Evolutionary conservation across 805 yeast genomes (phyloP).

Genomic region (Candida vaughaniae): DNA sequence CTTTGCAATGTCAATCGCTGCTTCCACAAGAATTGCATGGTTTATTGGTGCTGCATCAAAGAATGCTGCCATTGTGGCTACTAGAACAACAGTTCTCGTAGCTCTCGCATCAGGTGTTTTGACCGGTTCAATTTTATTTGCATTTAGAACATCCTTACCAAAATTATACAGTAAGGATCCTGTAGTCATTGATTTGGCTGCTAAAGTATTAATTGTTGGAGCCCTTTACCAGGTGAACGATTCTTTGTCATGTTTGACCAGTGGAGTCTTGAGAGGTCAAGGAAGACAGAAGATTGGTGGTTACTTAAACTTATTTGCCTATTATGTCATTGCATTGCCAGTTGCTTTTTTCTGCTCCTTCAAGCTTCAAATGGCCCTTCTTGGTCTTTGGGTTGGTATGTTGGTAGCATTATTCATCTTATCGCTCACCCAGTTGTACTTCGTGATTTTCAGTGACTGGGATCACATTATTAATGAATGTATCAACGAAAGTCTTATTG

Average conservation of each 20-base stretch:
- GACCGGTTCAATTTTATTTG: constrained; percentile 37
- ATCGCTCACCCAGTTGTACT: constrained; percentile 40
- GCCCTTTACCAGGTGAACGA: constrained; percentile 55
- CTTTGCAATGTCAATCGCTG: constrained; percentile 72
- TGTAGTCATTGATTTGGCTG: constrained; percentile 34
- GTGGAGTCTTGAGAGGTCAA: constrained; percentile 57
- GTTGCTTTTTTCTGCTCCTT: constrained; percentile 46
- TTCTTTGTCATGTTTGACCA: constrained; percentile 47
- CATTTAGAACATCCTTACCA: constrained; percentile 38
- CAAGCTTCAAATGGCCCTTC: constrained; percentile 33
- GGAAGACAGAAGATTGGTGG: constrained; percentile 61
- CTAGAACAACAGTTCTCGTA: constrained; percentile 33
- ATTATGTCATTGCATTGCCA: constrained; percentile 51
- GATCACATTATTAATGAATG: constrained; percentile 39
- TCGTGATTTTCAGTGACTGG: constrained; percentile 45
- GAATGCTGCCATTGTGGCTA: constrained; percentile 34
- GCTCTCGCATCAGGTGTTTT: constrained; percentile 35
- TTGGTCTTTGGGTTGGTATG: constrained; percentile 52
- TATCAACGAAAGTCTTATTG: constrained; percentile 42
- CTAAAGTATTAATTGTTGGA: constrained; percentile 44
- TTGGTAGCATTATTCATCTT: constrained; percentile 41
- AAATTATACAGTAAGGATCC: constrained; percentile 41
- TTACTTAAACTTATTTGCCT: constrained; percentile 45
- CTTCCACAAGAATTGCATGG: constrained; percentile 76
- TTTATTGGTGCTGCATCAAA: constrained; percentile 64